Conservation (phyloP, 352 stramenopile species). For the Phytophthora citrophthora region DNA sequence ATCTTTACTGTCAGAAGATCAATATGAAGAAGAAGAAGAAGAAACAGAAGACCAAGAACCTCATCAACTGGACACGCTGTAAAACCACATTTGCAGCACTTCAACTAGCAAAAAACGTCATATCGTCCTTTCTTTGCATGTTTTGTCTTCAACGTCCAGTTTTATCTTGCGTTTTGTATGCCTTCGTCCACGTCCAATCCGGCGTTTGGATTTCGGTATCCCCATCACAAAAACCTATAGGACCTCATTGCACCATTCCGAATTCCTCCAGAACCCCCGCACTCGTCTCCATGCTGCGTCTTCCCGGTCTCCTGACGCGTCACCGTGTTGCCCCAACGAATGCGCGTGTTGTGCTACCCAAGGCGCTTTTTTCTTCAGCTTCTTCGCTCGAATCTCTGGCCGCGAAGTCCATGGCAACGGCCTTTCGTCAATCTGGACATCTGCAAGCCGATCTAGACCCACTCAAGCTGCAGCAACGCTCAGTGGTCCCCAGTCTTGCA, state of each 20-base stretch:
- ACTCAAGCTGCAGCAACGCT: conserved; percentile 48
- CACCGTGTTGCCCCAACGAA: conserved; percentile 32
- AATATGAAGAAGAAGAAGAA: conserved; percentile 5
- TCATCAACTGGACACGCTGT: conserved; percentile 24
- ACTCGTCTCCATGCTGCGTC: conserved; percentile 54
- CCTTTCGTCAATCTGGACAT: conserved; percentile 81
- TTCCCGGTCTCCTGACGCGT: conserved; percentile 42
- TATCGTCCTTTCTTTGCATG: conserved; percentile 4
- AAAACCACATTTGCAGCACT: not conserved
- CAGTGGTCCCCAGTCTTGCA: conserved; percentile 43
- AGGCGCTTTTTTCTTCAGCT: conserved; percentile 37
- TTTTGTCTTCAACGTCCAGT: conserved; percentile 13
- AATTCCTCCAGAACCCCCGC: conserved; percentile 7
- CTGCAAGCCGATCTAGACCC: conserved; percentile 79
- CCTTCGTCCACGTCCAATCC: conserved; percentile 19
- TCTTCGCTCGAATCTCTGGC: conserved; percentile 70
- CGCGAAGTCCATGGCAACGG: conserved; percentile 65
- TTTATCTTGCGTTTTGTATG: conserved; percentile 31
- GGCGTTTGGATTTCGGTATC: conserved; percentile 29
- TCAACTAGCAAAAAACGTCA: conserved; percentile 4
- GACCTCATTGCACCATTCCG: conserved; percentile 24
- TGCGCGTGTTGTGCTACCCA: conserved; percentile 11
- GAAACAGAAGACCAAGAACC: conserved; percentile 5
- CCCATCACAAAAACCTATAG: conserved; percentile 14
- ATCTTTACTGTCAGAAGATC: conserved; percentile 30